phyloP scores from a whole-genome alignment of 352 stramenopile species.

The Globisporangium middletonii region DNA sequence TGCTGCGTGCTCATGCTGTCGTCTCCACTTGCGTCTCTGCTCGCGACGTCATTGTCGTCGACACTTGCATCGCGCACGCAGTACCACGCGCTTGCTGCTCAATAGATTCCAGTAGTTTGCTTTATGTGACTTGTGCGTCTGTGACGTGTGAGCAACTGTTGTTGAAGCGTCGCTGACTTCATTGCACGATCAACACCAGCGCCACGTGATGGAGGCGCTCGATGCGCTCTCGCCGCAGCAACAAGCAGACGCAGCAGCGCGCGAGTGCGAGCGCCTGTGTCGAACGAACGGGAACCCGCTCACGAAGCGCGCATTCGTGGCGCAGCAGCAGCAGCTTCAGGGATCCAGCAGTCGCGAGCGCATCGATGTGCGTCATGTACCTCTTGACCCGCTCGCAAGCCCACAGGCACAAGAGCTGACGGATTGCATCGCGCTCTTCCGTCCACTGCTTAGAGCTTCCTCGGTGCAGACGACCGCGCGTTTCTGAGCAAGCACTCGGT shows the following conservation, averaged over 20 bases:
- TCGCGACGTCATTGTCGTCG: not conserved
- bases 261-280: slow-evolving; percentile 30
- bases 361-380: slow-evolving; percentile 7
- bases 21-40: not conserved
- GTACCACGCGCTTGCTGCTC: not conserved
- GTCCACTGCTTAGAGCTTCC: slow-evolving; percentile 29
- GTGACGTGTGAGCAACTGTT: not conserved
- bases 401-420: not conserved
- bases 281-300: slow-evolving; percentile 36
- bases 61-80: no score
- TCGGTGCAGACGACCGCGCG: slow-evolving; percentile 32
- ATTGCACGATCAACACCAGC: not conserved
- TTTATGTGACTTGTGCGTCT: not conserved
- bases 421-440: not conserved
- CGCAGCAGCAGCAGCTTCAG: slow-evolving; percentile 11
- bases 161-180: not conserved
- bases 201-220: slow-evolving; percentile 19
- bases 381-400: not conserved
- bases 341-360: not conserved
- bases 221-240: slow-evolving; percentile 21
- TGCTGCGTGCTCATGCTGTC: not conserved
- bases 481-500: slow-evolving; percentile 36
- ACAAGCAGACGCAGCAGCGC: slow-evolving; percentile 15
- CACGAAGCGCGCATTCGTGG: slow-evolving; percentile 29
- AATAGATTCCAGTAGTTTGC: slow-evolving; percentile 12